phyloP scores from a whole-genome alignment of 2,329 filamentous ascomycete genomes.

The Colletotrichum lupini region DNA sequence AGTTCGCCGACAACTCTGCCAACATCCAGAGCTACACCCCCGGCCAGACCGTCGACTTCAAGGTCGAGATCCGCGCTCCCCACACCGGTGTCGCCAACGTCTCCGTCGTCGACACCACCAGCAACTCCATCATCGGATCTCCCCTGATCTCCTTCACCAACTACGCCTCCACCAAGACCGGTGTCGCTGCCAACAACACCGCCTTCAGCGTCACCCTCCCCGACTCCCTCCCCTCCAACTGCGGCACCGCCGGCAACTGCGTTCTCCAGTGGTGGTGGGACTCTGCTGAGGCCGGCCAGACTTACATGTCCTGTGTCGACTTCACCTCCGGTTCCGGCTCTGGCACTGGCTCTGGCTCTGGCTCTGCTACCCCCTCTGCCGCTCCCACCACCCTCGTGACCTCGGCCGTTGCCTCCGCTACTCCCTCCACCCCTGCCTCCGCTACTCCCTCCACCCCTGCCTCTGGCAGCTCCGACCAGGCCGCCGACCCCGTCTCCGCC shows the following conservation, averaged over 20 bases:
- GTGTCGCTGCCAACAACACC: constrained; percentile 40
- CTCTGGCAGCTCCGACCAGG: constrained; percentile 10
- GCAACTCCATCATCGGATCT: constrained; percentile 59
- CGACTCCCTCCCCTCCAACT: constrained; percentile 54
- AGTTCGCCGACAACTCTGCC: constrained; percentile 45
- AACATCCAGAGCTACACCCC: constrained; percentile 42
- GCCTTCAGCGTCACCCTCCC: constrained; percentile 68
- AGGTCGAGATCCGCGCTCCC: constrained; percentile 52
- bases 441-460: constrained; percentile 23
- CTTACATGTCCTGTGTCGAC: constrained; percentile 73
- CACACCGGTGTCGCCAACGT: constrained; percentile 55
- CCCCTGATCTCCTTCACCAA: constrained; percentile 58
- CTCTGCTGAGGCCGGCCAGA: constrained; percentile 66
- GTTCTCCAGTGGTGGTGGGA: constrained; percentile 74
- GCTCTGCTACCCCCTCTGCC: constrained; percentile 7
- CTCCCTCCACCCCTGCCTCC: constrained; percentile 13
- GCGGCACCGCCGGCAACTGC: constrained; percentile 59
- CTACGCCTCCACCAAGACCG: constrained; percentile 42
- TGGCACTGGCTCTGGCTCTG: constrained; percentile 14
- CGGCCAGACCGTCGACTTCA: constrained; percentile 50
- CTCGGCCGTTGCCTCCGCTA: constrained; percentile 15
- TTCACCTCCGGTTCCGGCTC: constrained; percentile 49
- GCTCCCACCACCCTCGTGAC: constrained; percentile 28
- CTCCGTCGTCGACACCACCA: constrained; percentile 57
- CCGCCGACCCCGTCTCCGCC: constrained; percentile 13